These are phyloP conservation scores for Aspergillus sparsus DNA, from an alignment of 495 filamentous ascomycete species.

Conservation along the genomic window DNA sequence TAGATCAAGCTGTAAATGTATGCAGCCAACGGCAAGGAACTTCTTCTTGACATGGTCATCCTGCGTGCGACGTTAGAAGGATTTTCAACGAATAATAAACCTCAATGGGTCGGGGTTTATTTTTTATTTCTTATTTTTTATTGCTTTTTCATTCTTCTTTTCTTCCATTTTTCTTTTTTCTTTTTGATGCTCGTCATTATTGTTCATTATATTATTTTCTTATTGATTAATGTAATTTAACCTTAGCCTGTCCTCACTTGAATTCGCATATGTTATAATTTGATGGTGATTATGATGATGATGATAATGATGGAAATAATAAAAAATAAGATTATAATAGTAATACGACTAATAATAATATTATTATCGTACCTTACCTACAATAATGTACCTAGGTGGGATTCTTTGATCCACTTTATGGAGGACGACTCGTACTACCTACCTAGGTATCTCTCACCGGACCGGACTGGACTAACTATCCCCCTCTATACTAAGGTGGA, in stretches of 20 bases:
- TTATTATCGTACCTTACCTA: not conserved
- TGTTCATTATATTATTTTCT: slow-evolving; percentile 1
- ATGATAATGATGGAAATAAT: no score
- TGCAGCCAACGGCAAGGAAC: not conserved
- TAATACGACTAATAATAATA: not conserved
- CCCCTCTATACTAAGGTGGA: not conserved
- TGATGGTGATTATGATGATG: no score
- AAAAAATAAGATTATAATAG: no score
- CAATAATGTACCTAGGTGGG: not conserved
- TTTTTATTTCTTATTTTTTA: slow-evolving; percentile 3
- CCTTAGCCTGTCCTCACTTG: no score
- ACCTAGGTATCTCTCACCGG: not conserved
- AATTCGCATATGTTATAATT: no score
- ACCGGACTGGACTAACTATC: not conserved
- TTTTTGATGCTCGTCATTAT: not conserved
- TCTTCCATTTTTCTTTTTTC: not conserved
- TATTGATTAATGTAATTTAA: not conserved
- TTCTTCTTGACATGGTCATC: no score
- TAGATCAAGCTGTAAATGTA: not conserved
- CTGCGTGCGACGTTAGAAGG: no score
- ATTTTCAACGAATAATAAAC: slow-evolving; percentile 3
- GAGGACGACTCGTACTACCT: not conserved
- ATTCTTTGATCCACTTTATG: not conserved
- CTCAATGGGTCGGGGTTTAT: not conserved
- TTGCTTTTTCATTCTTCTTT: not conserved